Percentiles rank a stretch among this genome's conserved stretches.
Conservation (phyloP, 441 rosid genomes). For the Syzygium malaccense region DNA sequence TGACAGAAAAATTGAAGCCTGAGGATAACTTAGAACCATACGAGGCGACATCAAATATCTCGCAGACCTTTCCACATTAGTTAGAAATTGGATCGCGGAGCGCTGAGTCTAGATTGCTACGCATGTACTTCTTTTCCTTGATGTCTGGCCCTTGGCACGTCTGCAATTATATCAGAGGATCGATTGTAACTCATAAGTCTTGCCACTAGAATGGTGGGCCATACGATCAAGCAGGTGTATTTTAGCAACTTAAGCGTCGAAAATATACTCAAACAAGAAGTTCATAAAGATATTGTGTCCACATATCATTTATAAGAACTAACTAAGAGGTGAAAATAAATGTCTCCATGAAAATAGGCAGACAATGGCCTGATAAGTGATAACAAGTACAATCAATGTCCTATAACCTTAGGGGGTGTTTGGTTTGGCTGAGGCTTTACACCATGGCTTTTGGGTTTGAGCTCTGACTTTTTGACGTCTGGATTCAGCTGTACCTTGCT, state of each 20-base stretch:
- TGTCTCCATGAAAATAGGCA: neutral
- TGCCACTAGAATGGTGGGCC: neutral
- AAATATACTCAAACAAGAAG: neutral
- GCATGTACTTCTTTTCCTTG: neutral
- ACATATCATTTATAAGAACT: neutral
- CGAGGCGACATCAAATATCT: neutral
- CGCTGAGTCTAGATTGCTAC: neutral
- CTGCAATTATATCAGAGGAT: neutral
- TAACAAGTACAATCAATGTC: neutral
- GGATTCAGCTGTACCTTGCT: neutral
- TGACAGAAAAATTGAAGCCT: neutral
- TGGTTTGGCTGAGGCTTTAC: neutral
- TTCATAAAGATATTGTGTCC: neutral
- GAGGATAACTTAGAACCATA: neutral
- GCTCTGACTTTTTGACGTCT: neutral
- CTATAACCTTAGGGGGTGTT: neutral
- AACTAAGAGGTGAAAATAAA: neutral
- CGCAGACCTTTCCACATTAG: neutral
- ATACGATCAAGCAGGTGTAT: neutral
- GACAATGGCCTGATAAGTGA: neutral
- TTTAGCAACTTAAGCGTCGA: neutral
- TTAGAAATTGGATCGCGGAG: neutral
- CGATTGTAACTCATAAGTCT: neutral
- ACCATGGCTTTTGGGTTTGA: neutral
- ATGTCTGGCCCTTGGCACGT: neutral